Base-by-base conservation (phyloP, 2,329 filamentous ascomycete species). In the Hirsutella rhossiliensis region DNA sequence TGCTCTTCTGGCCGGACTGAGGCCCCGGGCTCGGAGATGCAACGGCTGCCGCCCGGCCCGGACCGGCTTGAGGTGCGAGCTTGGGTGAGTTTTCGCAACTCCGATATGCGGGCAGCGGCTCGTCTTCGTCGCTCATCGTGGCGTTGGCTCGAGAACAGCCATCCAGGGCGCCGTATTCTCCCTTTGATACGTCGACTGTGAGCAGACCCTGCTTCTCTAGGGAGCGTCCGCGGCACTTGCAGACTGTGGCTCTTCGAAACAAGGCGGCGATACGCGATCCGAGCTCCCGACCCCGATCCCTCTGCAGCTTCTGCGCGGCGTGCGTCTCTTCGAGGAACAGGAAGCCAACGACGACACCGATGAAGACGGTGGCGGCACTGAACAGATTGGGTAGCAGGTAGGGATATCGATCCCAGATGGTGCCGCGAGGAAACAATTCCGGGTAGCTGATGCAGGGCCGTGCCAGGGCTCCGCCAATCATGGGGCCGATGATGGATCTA, bases 251-350 rank as follows among this genome's bases (percentile, higher is more conserved):
- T 27, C 52, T 48, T 1, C 61, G 55, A 11, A 76, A 53, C 43
- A 68, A 62, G 5, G 63, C 63, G 17, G 78, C 50, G 32, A 97
- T 67, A 71, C 80, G 84, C 55, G 81, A 73, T 46, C 92, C 90
- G 19, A 87, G 57, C 58, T 90, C 84, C 13, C 84, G 64, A 5
- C 90, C 89, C 31, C 75, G 69, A 61, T 98, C 92, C 38, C 76
- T 78, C 45, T 80, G 73, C 52, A 80, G 63, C 66, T 85, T 94
- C 68, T 84, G 84, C 60, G 85, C 80, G 41, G 81, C 76, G 58
- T 98, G 92, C 1, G 92, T 97, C 67, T 98, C 92, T 60, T 98
- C 88, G 44, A 98, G 71, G 58, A 95, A 96, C 18, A 96, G 65
- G 44, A 94, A 69, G 17, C 89, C 89, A 43, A 92, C 74, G 4